Evolutionary conservation across 1,284 basidiomycete species (phyloP).

Genomic region (Cutaneotrichosporon cyanovorans): DNA sequence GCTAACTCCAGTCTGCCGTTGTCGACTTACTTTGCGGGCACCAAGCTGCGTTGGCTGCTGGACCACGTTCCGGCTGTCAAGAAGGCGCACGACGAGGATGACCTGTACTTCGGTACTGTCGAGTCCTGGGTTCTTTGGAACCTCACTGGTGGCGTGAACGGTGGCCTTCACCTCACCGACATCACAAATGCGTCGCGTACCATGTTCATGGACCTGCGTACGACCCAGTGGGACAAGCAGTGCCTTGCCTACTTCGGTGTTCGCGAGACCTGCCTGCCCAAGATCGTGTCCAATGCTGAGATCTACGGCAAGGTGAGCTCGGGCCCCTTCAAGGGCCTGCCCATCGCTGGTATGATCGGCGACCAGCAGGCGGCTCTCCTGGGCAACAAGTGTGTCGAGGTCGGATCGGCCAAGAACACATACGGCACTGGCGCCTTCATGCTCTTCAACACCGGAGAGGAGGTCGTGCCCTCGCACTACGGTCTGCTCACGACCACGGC

Average conservation of each 20-base stretch:
- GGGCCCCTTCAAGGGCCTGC: conserved; percentile 60
- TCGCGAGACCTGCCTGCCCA: conserved; percentile 69
- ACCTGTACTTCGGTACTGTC: conserved; percentile 85
- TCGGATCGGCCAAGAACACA: conserved; percentile 87
- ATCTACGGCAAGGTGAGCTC: conserved; percentile 70
- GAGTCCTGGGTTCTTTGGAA: conserved; percentile 73
- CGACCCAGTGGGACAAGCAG: conserved; percentile 72
- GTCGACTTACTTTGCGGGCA: conserved; percentile 92
- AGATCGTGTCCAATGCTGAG: conserved; percentile 83
- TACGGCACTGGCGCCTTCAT: conserved; percentile 96
- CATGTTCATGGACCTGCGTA: conserved; percentile 76
- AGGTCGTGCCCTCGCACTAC: conserved; percentile 75
- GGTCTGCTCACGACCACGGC: conserved; percentile 85
- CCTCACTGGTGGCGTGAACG: conserved; percentile 64
- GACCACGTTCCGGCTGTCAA: conserved; percentile 75
- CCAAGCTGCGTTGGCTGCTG: conserved; percentile 95
- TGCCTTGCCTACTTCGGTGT: conserved; percentile 85
- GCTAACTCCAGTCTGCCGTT: too few species aligned
- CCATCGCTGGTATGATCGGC: conserved; percentile 84
- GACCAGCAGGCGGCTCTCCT: conserved; percentile 96
- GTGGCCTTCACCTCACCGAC: conserved; percentile 79
- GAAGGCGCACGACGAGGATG: conserved; percentile 71
- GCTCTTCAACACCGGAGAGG: conserved; percentile 77
- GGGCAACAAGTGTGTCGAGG: conserved; percentile 83
- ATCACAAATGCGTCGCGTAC: conserved; percentile 97